A percentile compares a stretch with the other conserved stretches of the same genome.
Conservation (phyloP, 805 yeast genomes). For the Pichia exigua region DNA sequence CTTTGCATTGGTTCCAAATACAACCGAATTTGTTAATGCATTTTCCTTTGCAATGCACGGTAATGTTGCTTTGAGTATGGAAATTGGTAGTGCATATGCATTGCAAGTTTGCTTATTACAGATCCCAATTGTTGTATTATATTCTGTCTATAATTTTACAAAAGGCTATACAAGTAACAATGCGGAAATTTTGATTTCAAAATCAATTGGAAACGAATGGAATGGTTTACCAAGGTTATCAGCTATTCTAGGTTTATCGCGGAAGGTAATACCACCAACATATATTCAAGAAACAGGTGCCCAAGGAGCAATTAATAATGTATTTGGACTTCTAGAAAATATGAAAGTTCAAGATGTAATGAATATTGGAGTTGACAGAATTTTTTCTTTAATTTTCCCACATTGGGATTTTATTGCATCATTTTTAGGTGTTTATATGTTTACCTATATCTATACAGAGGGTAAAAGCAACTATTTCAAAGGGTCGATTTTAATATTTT, state of each 20-base stretch:
- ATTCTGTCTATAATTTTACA: slow-evolving; percentile 43
- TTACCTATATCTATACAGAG: slow-evolving; percentile 91
- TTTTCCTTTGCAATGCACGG: slow-evolving; percentile 95
- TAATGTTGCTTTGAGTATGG: slow-evolving; percentile 93
- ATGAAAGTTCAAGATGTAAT: background rate
- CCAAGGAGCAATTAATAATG: background rate
- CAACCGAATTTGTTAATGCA: slow-evolving; percentile 95
- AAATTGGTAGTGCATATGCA: slow-evolving; percentile 96
- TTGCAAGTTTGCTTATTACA: slow-evolving; percentile 91
- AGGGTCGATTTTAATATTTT: slow-evolving; percentile 78
- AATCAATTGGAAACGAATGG: slow-evolving; percentile 1
- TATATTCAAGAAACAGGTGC: background rate
- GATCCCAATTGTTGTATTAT: slow-evolving; percentile 82
- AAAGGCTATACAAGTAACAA: background rate
- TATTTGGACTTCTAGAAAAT: background rate
- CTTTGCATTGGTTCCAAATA: slow-evolving; percentile 92
- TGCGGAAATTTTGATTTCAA: background rate
- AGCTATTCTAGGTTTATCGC: slow-evolving; percentile 2
- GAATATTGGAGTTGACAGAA: slow-evolving; percentile 20
- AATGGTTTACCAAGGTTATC: slow-evolving; percentile 11
- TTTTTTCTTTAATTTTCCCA: slow-evolving; percentile 84
- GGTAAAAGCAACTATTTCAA: slow-evolving; percentile 96
- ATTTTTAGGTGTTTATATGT: slow-evolving; percentile 76
- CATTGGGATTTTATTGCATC: slow-evolving; percentile 91
- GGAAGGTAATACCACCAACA: background rate